Evolutionary conservation across 2,329 filamentous ascomycete genomes (phyloP).

Genomic region (Ustulina deusta): DNA sequence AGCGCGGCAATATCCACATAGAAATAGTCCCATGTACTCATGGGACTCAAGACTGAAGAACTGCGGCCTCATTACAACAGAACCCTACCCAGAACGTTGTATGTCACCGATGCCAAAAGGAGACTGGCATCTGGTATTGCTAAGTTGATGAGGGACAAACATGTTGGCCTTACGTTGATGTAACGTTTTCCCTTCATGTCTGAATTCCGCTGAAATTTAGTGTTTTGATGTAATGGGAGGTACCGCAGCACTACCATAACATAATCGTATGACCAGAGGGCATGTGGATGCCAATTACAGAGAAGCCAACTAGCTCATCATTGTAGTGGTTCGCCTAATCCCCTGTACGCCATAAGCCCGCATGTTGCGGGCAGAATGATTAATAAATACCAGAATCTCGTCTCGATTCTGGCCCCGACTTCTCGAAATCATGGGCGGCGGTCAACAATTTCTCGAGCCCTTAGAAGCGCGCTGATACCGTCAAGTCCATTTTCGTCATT

Average conservation of each 20-base stretch:
- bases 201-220: not conserved
- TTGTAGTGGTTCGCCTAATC: not conserved
- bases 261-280: not conserved
- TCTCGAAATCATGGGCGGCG: conserved; percentile 49
- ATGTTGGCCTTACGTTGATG: not conserved
- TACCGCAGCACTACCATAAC: not conserved
- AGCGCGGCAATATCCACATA: not conserved
- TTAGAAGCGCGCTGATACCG: conserved; percentile 69
- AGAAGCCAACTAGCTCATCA: not conserved
- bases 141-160: not conserved
- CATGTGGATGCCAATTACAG: not conserved
- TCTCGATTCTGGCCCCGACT: not conserved
- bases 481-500: conserved; percentile 57
- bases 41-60: not conserved
- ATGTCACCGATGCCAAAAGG: not conserved
- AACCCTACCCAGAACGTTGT: not conserved
- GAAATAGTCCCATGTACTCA: not conserved
- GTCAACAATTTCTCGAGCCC: conserved; percentile 70
- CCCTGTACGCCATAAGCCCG: not conserved
- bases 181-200: not conserved
- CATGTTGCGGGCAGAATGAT: not conserved
- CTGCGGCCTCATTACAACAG: not conserved
- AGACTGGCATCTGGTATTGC: not conserved
- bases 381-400: not conserved
- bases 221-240: not conserved